Base-by-base conservation (phyloP, 139 green algal species). In the Chlamydomonas incerta region DNA sequence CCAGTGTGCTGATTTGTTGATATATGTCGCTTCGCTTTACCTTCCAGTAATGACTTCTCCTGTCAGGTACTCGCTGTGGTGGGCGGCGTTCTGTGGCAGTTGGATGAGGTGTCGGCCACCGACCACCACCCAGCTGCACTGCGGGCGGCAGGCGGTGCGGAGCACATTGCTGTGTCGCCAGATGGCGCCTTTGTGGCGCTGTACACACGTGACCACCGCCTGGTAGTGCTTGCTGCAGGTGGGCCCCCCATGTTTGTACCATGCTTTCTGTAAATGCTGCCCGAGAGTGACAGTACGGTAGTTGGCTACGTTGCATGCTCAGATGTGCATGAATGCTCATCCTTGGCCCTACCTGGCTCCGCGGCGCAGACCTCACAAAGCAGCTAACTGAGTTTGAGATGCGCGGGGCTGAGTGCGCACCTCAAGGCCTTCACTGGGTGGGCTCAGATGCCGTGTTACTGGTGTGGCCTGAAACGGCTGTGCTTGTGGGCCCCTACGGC, bases 371-470 rank as follows among this genome's bases (percentile, higher is more conserved):
- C 89, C 94, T 97, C 37, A 87, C 71, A 28, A 88, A 88, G 26
- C 84, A 83, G 46, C 89, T 98, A 35, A 93, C 87, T 14, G 92
- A 98, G 87, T 95, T 97, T 72, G 88, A 95, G 41, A 95, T 93
- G 29, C 75, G 93, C 31, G 91, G 89, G 13, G 33, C 24, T 10
- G 90, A 93, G 0, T 68, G 74, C 0, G 82, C 81, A 18, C 95
- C 96, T 33, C 62, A 92, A 18, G 72, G 88, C n/a, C 63, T 99
- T 69, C 88, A 87, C 14, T 99, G 96, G 96, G 97, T 95, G 72
- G 96, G 95, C 15, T 90, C 85, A 31, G 95, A 98, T 77, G 93
- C 86, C 0, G 93, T 99, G 60, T 88, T 97, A 60, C 80, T 97
- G 28, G 90, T 81, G 50, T 98, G 95, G 95, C 86, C 95, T 75